These are phyloP conservation scores for Neonectria ditissima DNA, from an alignment of 2,329 filamentous ascomycete species.

Conservation along the genomic window DNA sequence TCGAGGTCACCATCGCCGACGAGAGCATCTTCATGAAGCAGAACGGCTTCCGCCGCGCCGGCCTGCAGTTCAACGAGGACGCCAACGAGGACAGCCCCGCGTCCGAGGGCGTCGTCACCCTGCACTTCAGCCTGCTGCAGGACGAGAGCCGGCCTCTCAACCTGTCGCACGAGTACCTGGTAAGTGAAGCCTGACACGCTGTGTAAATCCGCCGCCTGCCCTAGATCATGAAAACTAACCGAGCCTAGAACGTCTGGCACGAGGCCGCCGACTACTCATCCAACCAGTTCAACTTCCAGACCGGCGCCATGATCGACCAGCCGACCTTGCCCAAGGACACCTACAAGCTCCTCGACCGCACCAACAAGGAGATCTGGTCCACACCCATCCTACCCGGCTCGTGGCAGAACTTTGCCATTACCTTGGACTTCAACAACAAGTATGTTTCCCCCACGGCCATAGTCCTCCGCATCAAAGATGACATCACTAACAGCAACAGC, in stretches of 20 bases:
- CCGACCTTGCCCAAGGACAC: conserved; percentile 49
- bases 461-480: background rate
- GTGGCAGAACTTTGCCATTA: conserved; percentile 73
- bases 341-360: conserved; percentile 60
- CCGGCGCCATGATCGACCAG: conserved; percentile 62
- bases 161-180: conserved; percentile 70
- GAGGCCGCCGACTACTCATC: conserved; percentile 60
- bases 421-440: conserved; percentile 68
- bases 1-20: conserved; percentile 69
- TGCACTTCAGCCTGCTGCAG: conserved; percentile 70
- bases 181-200: conserved; percentile 47
- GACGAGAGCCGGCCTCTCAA: conserved; percentile 65
- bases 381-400: conserved; percentile 61
- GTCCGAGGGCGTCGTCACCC: conserved; percentile 67
- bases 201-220: too few species aligned
- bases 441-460: conserved; percentile 47
- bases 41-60: conserved; percentile 69
- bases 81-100: conserved; percentile 62
- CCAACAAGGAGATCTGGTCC: conserved; percentile 63
- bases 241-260: conserved; percentile 54
- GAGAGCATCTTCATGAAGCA: conserved; percentile 71
- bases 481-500: conserved; percentile 49
- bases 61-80: conserved; percentile 38
- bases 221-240: conserved; percentile 3
- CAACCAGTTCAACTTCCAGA: conserved; percentile 67